phyloP scores from a whole-genome alignment of 805 yeast species.

The Pichia occidentalis region DNA sequence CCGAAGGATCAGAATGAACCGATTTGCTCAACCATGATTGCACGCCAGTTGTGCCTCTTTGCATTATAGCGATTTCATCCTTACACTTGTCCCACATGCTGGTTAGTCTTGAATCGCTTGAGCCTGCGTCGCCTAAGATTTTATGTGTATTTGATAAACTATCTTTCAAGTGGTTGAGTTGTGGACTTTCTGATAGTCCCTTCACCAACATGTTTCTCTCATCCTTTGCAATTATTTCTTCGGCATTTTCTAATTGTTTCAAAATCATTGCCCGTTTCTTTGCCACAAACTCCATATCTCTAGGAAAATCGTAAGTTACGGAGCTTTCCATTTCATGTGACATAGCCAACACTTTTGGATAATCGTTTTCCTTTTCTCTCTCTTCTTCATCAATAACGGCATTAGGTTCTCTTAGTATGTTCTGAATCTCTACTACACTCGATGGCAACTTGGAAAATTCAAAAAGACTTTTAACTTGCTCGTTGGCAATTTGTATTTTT shows the following conservation, averaged over 20 bases:
- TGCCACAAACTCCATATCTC: constrained; percentile 1
- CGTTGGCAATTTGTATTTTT: constrained; percentile 66
- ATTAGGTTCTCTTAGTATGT: constrained; percentile 16
- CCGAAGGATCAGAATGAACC: constrained; percentile 1
- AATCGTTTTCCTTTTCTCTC: constrained; percentile 29
- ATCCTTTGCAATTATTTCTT: constrained; percentile 23
- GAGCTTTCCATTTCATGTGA: constrained; percentile 27
- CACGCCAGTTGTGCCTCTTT: constrained; percentile 39
- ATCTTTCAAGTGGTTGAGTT: constrained; percentile 33
- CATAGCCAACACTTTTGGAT: constrained; percentile 35
- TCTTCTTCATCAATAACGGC: constrained; percentile 14
- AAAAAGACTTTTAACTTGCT: constrained; percentile 69
- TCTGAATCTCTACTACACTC: constrained; percentile 49
- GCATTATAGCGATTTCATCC: constrained; percentile 38
- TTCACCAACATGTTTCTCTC: constrained; percentile 29
- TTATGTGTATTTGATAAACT: constrained; percentile 53
- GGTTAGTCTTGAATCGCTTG: constrained; percentile 50
- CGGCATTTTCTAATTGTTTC: constrained; percentile 4
- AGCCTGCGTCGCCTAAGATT: constrained; percentile 54
- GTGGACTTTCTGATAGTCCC: constrained; percentile 1
- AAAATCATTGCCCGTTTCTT: constrained; percentile 2
- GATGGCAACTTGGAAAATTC: constrained; percentile 76
- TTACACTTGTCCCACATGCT: constrained; percentile 38
- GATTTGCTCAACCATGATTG: constrained; percentile 24
- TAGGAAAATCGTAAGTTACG: background rate